A percentile compares a stretch with the other conserved stretches of the same genome.
phyloP scores from a whole-genome alignment of 2,329 filamentous ascomycete genomes.

The Fusarium oligoseptatum region DNA sequence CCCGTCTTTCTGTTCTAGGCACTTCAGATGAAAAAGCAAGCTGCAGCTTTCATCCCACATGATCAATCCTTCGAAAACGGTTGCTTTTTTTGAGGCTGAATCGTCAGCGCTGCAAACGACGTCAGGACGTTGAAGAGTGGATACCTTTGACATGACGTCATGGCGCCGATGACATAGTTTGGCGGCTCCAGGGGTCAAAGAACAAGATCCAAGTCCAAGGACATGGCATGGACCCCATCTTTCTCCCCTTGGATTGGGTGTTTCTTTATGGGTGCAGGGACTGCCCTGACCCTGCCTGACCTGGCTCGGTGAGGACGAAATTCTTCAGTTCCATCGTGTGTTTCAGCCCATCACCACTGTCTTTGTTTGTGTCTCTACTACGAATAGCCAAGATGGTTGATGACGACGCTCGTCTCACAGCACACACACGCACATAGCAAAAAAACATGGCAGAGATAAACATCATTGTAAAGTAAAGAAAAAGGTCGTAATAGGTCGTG shows the following conservation, averaged over 20 bases:
- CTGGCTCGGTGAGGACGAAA: neutral
- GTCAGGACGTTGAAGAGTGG: neutral
- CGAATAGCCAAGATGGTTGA: neutral
- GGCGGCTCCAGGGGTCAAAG: neutral
- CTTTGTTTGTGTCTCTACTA: neutral
- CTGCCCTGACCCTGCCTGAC: neutral
- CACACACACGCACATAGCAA: neutral
- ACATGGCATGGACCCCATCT: neutral
- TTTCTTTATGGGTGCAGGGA: neutral
- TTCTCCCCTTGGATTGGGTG: neutral
- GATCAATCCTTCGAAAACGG: neutral
- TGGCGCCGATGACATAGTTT: neutral
- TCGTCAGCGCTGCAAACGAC: neutral
- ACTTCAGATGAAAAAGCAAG: neutral
- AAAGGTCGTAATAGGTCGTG: conserved; percentile 37
- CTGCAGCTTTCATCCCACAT: neutral
- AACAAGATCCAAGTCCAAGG: neutral
- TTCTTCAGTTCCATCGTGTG: neutral
- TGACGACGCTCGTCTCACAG: neutral
- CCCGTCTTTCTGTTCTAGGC: neutral
- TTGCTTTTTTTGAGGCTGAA: conserved; percentile 7
- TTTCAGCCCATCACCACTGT: neutral
- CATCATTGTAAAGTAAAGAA: neutral
- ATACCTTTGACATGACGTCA: conserved; percentile 23
- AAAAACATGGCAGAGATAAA: neutral